phyloP scores from a whole-genome alignment of 768 basidiomycete species.

The Amanita subjunquillea region DNA sequence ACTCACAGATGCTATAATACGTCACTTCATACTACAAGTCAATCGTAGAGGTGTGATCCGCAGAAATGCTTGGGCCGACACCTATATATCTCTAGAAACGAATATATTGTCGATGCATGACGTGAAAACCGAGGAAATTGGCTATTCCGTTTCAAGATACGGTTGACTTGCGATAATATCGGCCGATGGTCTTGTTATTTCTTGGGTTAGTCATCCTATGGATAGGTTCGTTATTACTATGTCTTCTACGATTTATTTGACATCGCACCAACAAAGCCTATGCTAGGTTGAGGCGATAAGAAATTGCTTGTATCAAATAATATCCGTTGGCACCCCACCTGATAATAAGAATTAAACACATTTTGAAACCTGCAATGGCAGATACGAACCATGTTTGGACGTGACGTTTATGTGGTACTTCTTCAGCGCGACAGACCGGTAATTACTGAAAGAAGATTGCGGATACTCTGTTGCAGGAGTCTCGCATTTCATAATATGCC shows the following conservation, averaged over 20 bases:
- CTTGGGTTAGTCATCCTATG: conserved; percentile 19
- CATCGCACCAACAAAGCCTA: conserved; percentile 27
- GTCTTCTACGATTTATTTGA: conserved; percentile 22
- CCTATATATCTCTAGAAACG: conserved; percentile 18
- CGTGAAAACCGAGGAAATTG: conserved; percentile 26
- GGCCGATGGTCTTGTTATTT: conserved; percentile 3
- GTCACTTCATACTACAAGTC: conserved; percentile 8
- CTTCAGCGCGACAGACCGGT: conserved; percentile 23
- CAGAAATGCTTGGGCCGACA: conserved; percentile 18
- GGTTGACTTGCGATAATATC: conserved; percentile 19
- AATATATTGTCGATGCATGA: conserved; percentile 8
- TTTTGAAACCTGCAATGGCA: not conserved
- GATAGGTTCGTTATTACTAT: conserved; percentile 10
- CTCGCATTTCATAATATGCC: not conserved
- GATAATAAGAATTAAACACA: not conserved
- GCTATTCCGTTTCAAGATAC: conserved; percentile 29
- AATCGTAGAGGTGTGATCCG: conserved; percentile 23
- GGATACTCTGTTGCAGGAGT: too few species aligned
- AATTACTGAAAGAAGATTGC: conserved; percentile 7
- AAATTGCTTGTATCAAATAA: conserved; percentile 37
- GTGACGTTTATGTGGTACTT: conserved; percentile 32
- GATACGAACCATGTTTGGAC: conserved; percentile 30
- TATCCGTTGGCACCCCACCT: conserved; percentile 41
- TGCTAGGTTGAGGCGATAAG: conserved; percentile 28
- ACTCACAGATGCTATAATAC: not conserved